Base-by-base conservation (phyloP, 768 basidiomycete species). In the Boletus huronensis region DNA sequence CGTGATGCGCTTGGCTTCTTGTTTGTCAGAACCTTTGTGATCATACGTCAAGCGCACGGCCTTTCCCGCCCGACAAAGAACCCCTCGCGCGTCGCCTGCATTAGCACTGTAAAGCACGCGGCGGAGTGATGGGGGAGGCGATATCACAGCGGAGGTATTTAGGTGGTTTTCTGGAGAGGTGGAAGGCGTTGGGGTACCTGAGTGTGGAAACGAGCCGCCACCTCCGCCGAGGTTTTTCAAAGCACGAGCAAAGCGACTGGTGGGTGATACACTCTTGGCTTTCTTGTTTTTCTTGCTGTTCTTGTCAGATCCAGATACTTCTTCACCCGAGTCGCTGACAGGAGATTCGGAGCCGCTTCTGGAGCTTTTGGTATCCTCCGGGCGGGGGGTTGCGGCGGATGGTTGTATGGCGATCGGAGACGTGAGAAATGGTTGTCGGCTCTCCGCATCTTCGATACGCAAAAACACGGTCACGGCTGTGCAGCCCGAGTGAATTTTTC, bases 401-500 rank as follows among this genome's bases (percentile, higher is more conserved):
- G 72, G 41, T 38, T 45, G 54, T 26, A 44, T 17, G 67, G 60
- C 14, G 67, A 53, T 59, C 45, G 60, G 61, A 16, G 75, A 62
- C 6, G 68, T 65, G 44, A 86, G 63, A 67, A 91, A 93, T 8
- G 86, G 74, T 66, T 93, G 91, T 28, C 75, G 75, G 32, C 90
- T 90, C 16, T 85, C 75, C 2, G 74, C 76, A 61, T 93, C 93
- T 72, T 99, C 97, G 54, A 98, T 73, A 14, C 97, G 88, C 49
- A 99, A 80, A 72, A 98, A 96, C 2, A 93, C 93, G 26, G 91
- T 94, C 34, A 97, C 97, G 5, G 92, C 97, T 5, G 97, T 99
- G 67, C 96, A 98, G 1, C 97, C 97, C 7, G 92, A 94, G 64
- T 96, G 93, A 46, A 96, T 94, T 70, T 91, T 93, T 61, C 92